Evolutionary conservation across 2,329 filamentous ascomycete species (phyloP).

Genomic region (Aspergillus vadensis): DNA sequence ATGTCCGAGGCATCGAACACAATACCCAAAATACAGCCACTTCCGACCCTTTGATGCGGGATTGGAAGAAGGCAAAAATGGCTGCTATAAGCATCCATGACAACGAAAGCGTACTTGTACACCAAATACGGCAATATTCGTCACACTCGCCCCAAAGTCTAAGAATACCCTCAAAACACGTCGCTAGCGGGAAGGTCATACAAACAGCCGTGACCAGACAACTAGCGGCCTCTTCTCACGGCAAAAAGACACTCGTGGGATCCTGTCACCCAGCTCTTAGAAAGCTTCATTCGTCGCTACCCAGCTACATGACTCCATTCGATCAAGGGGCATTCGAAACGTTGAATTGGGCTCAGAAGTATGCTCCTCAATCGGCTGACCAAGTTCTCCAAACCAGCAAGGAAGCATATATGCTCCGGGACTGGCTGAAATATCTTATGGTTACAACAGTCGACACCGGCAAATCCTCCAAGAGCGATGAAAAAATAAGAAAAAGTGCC

Average conservation of each 20-base stretch:
- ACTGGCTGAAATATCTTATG: slow-evolving; percentile 78
- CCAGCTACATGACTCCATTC: slow-evolving; percentile 70
- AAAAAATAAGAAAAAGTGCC: slow-evolving; percentile 26
- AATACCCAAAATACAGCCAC: neutral
- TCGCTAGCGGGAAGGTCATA: slow-evolving; percentile 33
- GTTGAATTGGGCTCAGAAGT: slow-evolving; percentile 78
- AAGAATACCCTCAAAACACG: slow-evolving; percentile 32
- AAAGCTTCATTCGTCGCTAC: slow-evolving; percentile 62
- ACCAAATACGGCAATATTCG: neutral
- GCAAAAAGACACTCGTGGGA: slow-evolving; percentile 11
- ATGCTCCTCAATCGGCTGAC: slow-evolving; percentile 68
- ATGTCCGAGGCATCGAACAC: slow-evolving; percentile 53
- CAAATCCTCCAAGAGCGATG: slow-evolving; percentile 31
- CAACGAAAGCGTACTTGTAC: slow-evolving; percentile 35
- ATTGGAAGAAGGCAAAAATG: slow-evolving; percentile 43
- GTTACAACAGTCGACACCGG: slow-evolving; percentile 75
- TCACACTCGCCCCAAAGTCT: slow-evolving; percentile 16
- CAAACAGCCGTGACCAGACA: slow-evolving; percentile 32
- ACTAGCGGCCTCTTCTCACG: slow-evolving; percentile 25
- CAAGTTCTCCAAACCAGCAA: slow-evolving; percentile 75
- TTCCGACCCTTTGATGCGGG: slow-evolving; percentile 8
- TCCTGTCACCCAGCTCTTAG: slow-evolving; percentile 60
- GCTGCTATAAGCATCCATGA: slow-evolving; percentile 34
- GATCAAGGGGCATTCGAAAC: slow-evolving; percentile 76
- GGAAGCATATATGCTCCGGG: slow-evolving; percentile 70